Percentiles rank a stretch among this genome's conserved stretches.
Evolutionary conservation across 495 filamentous ascomycete genomes (phyloP).

Genomic region (Aspergillus sparsus): DNA sequence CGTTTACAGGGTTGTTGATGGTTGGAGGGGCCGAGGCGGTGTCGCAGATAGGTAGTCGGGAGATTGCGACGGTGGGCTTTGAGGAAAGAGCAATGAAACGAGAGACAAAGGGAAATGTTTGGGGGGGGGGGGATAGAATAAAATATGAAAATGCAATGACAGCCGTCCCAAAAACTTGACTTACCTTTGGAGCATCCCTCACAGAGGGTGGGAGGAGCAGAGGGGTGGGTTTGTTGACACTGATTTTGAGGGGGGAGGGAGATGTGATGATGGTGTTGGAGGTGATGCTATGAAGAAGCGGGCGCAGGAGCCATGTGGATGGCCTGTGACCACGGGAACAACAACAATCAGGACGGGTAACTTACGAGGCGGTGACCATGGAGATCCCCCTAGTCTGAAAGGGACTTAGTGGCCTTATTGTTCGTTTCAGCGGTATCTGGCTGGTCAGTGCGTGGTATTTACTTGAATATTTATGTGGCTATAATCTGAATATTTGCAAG

Average conservation of each 20-base stretch:
- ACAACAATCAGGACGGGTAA: slow-evolving; percentile 21
- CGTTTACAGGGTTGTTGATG: slow-evolving; percentile 23
- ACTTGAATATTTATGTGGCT: not conserved
- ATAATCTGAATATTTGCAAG: too few relatives aligned
- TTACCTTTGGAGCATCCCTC: slow-evolving; percentile 29
- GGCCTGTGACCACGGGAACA: slow-evolving; percentile 29
- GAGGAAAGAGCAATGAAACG: slow-evolving; percentile 21
- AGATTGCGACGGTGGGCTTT: slow-evolving; percentile 23
- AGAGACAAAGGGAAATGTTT: slow-evolving; percentile 14
- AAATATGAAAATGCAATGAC: slow-evolving; percentile 10
- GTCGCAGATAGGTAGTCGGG: slow-evolving; percentile 39
- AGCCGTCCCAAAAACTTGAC: slow-evolving; percentile 20
- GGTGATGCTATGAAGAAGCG: slow-evolving; percentile 20
- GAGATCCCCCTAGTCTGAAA: slow-evolving; percentile 28
- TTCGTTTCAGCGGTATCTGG: not conserved
- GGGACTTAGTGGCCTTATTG: slow-evolving; percentile 17
- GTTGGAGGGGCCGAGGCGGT: slow-evolving; percentile 46
- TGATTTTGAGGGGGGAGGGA: slow-evolving; percentile 17
- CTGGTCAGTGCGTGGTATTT: slow-evolving; percentile 15
- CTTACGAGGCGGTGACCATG: slow-evolving; percentile 21
- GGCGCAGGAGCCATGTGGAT: slow-evolving; percentile 18
- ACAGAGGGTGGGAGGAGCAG: slow-evolving; percentile 25
- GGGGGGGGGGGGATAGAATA: slow-evolving; percentile 3
- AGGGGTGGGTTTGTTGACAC: slow-evolving; percentile 15
- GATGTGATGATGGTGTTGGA: slow-evolving; percentile 19